Conservation (phyloP, 2,329 filamentous ascomycete genomes). For the Cercospora sesami region DNA sequence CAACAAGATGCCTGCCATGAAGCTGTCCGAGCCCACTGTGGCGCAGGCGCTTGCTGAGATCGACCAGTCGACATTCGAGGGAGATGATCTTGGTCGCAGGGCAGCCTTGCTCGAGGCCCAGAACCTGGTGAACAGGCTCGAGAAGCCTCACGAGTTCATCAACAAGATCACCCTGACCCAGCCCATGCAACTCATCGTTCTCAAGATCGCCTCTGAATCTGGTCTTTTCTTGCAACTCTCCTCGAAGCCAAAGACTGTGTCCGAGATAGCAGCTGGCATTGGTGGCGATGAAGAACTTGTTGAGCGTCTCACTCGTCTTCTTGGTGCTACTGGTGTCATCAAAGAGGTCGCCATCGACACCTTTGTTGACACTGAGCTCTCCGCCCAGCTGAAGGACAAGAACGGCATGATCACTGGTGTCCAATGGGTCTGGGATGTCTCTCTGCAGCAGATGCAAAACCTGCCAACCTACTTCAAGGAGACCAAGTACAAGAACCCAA, state of each 20-base stretch:
- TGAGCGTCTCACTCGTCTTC: neutral
- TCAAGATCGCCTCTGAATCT: neutral
- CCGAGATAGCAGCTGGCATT: neutral
- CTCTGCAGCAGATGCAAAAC: slow-evolving; percentile 3
- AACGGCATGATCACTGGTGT: slow-evolving; percentile 17
- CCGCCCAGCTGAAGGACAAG: slow-evolving; percentile 13
- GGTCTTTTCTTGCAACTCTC: neutral
- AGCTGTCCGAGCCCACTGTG: neutral
- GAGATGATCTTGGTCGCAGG: neutral
- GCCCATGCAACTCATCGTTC: neutral
- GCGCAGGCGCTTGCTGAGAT: neutral
- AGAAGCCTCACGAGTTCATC: slow-evolving; percentile 3
- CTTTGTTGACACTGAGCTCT: slow-evolving; percentile 13
- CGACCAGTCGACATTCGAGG: neutral
- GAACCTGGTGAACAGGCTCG: neutral
- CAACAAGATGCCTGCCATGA: neutral
- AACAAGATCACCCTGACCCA: neutral
- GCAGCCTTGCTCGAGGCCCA: neutral
- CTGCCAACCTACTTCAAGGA: slow-evolving; percentile 20
- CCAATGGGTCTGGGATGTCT: slow-evolving; percentile 13
- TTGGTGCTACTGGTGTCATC: neutral
- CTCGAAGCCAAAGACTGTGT: neutral
- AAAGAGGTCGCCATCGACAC: slow-evolving; percentile 6
- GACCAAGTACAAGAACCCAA: slow-evolving; percentile 18
- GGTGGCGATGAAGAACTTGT: neutral